Evolutionary conservation across 2,329 filamentous ascomycete genomes (phyloP).

Genomic region (Nectriaceae sp.): DNA sequence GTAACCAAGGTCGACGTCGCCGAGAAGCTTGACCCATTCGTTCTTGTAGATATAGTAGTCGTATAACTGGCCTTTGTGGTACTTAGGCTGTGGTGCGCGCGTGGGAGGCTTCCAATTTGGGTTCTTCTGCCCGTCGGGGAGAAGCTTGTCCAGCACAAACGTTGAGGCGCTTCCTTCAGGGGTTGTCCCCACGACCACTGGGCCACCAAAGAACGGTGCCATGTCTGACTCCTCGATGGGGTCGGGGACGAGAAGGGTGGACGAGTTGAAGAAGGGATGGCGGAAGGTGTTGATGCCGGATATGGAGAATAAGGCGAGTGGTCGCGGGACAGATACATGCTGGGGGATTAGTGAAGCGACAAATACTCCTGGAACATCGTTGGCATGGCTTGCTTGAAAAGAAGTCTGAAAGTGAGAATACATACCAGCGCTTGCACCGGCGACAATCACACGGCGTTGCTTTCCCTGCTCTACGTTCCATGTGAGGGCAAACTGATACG

Average conservation of each 20-base stretch:
- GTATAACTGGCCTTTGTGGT: conserved; percentile 29
- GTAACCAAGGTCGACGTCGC: conserved; percentile 33
- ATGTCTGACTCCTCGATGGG: conserved; percentile 28
- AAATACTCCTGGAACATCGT: conserved; percentile 32
- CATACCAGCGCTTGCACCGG: conserved; percentile 37
- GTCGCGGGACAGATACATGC: conserved; percentile 32
- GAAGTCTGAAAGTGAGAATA: background rate
- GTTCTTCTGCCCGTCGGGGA: conserved; percentile 29
- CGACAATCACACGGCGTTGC: conserved; percentile 31
- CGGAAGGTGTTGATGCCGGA: conserved; percentile 38
- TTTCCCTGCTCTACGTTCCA: conserved; percentile 15
- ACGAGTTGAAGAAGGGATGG: conserved; percentile 39
- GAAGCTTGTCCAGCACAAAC: conserved; percentile 31
- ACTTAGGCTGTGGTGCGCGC: background rate
- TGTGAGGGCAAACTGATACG: conserved; percentile 32
- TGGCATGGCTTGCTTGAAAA: too few species aligned
- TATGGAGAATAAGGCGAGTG: conserved; percentile 36
- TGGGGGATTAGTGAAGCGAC: conserved; percentile 28
- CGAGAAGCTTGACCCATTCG: conserved; percentile 28
- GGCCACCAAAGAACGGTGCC: conserved; percentile 21
- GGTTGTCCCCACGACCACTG: conserved; percentile 25
- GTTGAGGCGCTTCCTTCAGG: conserved; percentile 10
- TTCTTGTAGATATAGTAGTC: conserved; percentile 37
- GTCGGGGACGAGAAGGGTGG: conserved; percentile 28
- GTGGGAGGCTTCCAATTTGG: conserved; percentile 13